Percentiles rank a stretch among this genome's conserved stretches.
Conservation (phyloP, 163 green algal genomes). For the Smithsoniella earleae region DNA sequence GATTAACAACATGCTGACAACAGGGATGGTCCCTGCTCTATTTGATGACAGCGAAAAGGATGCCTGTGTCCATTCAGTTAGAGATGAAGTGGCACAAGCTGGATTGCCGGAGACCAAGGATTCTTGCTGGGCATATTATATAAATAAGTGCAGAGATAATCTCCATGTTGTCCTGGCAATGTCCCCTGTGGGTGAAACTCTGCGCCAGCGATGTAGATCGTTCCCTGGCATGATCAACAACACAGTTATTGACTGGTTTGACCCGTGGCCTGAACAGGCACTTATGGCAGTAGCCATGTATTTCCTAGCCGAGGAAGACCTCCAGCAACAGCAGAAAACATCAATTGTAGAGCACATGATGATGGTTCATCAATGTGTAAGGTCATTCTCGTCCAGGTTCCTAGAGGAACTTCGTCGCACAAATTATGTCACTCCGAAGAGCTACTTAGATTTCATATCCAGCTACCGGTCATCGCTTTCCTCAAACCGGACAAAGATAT, state of each 20-base stretch:
- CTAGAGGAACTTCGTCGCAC: slow-evolving; percentile 59
- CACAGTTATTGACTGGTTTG: slow-evolving; percentile 86
- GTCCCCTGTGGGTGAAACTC: slow-evolving; percentile 71
- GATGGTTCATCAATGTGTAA: slow-evolving; percentile 68
- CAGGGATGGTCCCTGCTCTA: slow-evolving; percentile 72
- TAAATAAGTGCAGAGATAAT: slow-evolving; percentile 70
- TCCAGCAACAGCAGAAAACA: slow-evolving; percentile 40
- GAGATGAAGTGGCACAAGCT: slow-evolving; percentile 39
- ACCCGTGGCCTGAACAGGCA: slow-evolving; percentile 75
- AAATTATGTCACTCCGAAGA: slow-evolving; percentile 89
- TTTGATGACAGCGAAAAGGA: slow-evolving; percentile 76
- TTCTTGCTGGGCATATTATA: slow-evolving; percentile 63
- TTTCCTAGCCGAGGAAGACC: slow-evolving; percentile 58
- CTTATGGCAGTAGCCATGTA: slow-evolving; percentile 59
- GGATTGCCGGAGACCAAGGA: slow-evolving; percentile 64
- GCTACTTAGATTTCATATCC: slow-evolving; percentile 83
- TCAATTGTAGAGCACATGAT: slow-evolving; percentile 80
- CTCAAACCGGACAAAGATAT: slow-evolving; percentile 48
- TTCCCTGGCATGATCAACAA: slow-evolving; percentile 83
- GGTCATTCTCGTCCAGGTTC: slow-evolving; percentile 52
- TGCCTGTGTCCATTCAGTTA: slow-evolving; percentile 50
- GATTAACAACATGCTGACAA: slow-evolving; percentile 89
- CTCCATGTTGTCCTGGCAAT: slow-evolving; percentile 81
- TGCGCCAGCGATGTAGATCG: slow-evolving; percentile 71
- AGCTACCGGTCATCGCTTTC: slow-evolving; percentile 62